Percentiles rank a stretch among this genome's conserved stretches.
Evolutionary conservation across 2,329 filamentous ascomycete genomes (phyloP).

Genomic region (Calonectria crousiana): DNA sequence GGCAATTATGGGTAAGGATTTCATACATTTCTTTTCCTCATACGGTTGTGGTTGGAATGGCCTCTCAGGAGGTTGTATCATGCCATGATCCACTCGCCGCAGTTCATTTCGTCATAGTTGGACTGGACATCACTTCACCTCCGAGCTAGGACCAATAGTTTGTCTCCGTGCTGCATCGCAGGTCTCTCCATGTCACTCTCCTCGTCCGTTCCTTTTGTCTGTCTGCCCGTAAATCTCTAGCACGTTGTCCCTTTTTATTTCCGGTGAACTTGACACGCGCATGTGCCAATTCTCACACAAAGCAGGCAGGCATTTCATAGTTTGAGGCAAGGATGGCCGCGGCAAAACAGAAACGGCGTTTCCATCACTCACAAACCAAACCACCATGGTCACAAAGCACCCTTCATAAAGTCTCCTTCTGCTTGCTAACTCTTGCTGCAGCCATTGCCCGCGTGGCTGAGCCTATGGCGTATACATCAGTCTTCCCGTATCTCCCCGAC

Average conservation of each 20-base stretch:
- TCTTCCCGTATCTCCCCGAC: conserved; percentile 79
- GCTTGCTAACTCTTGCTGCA: conserved; percentile 55
- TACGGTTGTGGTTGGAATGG: neutral
- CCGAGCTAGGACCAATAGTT: neutral
- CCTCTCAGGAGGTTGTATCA: neutral
- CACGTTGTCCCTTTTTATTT: neutral
- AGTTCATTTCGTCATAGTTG: neutral
- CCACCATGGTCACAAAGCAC: conserved; percentile 34
- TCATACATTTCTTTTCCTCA: neutral
- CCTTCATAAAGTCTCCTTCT: conserved; percentile 18
- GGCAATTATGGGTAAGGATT: conserved; percentile 76
- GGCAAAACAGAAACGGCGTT: neutral
- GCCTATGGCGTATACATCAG: conserved; percentile 78
- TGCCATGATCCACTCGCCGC: neutral
- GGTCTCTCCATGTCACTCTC: neutral
- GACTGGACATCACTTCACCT: neutral
- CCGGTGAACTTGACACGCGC: conserved; percentile 12
- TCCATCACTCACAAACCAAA: neutral
- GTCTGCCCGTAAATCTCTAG: neutral
- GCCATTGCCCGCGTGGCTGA: conserved; percentile 85
- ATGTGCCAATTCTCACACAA: conserved; percentile 37
- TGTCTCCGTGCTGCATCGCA: neutral
- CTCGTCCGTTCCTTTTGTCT: neutral
- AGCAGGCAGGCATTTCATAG: conserved; percentile 26
- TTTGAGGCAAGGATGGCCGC: conserved; percentile 1